A percentile compares a stretch with the other conserved stretches of the same genome.
phyloP scores from a whole-genome alignment of 331 rosid genomes.

The Acacia concinna region DNA sequence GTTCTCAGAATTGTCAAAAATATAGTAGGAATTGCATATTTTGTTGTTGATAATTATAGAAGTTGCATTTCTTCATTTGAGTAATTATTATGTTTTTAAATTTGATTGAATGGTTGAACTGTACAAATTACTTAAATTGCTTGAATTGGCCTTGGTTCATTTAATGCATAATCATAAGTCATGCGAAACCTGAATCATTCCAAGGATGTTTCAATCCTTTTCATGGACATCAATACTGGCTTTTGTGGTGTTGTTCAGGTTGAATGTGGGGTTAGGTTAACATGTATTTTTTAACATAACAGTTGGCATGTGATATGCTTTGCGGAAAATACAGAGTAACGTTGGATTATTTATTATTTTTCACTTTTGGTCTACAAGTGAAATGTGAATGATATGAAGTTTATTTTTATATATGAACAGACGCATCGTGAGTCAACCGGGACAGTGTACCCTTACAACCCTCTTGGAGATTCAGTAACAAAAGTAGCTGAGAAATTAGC shows the following conservation, averaged over 20 bases:
- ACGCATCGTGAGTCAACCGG: conserved; percentile 95
- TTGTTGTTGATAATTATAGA: not conserved
- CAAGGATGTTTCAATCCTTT: too few species aligned
- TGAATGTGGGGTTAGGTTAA: too few species aligned
- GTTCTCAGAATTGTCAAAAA: not conserved
- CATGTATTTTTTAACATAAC: too few species aligned
- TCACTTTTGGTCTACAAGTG: not conserved
- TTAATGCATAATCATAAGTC: too few species aligned
- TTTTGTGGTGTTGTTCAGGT: too few species aligned
- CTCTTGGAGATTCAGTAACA: conserved; percentile 73
- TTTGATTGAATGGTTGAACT: too few species aligned
- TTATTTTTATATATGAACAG: conserved; percentile 38
- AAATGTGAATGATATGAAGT: not conserved
- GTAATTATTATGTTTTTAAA: too few species aligned
- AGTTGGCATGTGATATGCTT: not conserved
- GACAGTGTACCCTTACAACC: conserved; percentile 58
- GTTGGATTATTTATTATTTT: not conserved
- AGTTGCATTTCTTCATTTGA: not conserved
- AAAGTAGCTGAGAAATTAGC: conserved; percentile 95
- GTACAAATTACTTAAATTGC: too few species aligned
- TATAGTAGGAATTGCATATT: not conserved
- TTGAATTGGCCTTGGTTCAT: too few species aligned
- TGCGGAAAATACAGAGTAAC: not conserved
- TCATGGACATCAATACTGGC: too few species aligned
- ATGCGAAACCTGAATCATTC: too few species aligned